Conservation (phyloP, 768 basidiomycete species). For the Panaeolus papilionaceus region DNA sequence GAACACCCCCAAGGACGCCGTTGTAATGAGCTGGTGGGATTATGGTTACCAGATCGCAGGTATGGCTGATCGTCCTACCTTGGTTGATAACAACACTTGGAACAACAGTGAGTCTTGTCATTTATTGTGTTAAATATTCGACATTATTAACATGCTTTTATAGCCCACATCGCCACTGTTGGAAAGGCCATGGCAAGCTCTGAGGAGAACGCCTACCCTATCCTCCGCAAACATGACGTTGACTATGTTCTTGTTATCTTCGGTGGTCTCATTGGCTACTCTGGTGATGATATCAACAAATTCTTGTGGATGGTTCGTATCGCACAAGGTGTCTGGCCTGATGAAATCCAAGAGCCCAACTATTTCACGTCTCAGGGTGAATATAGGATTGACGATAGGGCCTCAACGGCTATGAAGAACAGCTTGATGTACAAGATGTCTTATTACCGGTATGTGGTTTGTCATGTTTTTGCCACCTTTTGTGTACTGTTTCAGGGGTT, state of each 20-base stretch:
- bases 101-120: slow-evolving; percentile 85
- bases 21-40: slow-evolving; percentile 99
- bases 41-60: slow-evolving; percentile 99
- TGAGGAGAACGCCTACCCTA: slow-evolving; percentile 97
- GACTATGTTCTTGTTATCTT: slow-evolving; percentile 98
- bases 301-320: slow-evolving; percentile 99
- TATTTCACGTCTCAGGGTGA: slow-evolving; percentile 95
- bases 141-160: slow-evolving; percentile 16
- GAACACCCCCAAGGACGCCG: slow-evolving; percentile 91
- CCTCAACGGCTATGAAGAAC: slow-evolving; percentile 88
- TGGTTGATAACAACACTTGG: slow-evolving; percentile 99
- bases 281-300: slow-evolving; percentile 99
- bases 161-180: slow-evolving; percentile 97
- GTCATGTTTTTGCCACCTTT: background rate
- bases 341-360: slow-evolving; percentile 94
- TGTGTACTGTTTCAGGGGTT: background rate
- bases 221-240: slow-evolving; percentile 96
- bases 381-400: slow-evolving; percentile 89
- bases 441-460: slow-evolving; percentile 76
- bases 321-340: slow-evolving; percentile 96
- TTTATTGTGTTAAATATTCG: slow-evolving; percentile 12
- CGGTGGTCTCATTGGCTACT: slow-evolving; percentile 95
- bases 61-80: slow-evolving; percentile 94
- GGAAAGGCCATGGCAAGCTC: slow-evolving; percentile 96
- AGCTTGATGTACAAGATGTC: slow-evolving; percentile 99